Percentiles rank a stretch among this genome's conserved stretches.
These are phyloP conservation scores for Alternaria panax DNA, from an alignment of 2,329 filamentous ascomycete species.

Conservation along the genomic window DNA sequence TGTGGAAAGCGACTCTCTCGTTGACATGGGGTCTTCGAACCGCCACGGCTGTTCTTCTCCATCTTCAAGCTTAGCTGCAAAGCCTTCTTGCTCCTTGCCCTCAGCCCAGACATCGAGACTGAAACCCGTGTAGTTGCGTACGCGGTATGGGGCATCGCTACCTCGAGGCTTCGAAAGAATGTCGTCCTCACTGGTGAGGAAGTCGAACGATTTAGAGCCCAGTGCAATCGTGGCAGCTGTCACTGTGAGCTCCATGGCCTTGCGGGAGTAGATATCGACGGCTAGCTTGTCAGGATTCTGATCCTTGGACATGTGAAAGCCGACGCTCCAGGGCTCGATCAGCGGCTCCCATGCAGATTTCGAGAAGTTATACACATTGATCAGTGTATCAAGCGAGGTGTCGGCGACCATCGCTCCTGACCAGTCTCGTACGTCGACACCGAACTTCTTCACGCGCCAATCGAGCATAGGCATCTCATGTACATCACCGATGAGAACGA, in stretches of 20 bases:
- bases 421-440: conserved; percentile 87
- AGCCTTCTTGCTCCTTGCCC: conserved; percentile 71
- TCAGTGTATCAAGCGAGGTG: conserved; percentile 88
- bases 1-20: conserved; percentile 88
- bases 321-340: conserved; percentile 95
- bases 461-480: conserved; percentile 96
- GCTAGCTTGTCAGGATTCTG: conserved; percentile 77
- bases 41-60: conserved; percentile 94
- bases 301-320: conserved; percentile 84
- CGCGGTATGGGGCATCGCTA: conserved; percentile 88
- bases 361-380: conserved; percentile 98
- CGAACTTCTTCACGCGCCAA: conserved; percentile 90
- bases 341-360: conserved; percentile 98
- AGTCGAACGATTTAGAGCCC: conserved; percentile 90
- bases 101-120: conserved; percentile 80
- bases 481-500: conserved; percentile 92
- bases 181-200: conserved; percentile 86
- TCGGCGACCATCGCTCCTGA: conserved; percentile 86
- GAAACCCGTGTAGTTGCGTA: conserved; percentile 96
- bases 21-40: conserved; percentile 95
- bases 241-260: conserved; percentile 88
- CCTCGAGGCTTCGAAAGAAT: conserved; percentile 92
- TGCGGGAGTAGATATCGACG: conserved; percentile 86
- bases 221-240: conserved; percentile 94
- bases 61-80: conserved; percentile 80